Base-by-base conservation (phyloP, 192 early-diverging fungal genomes). In the Linnemannia zychae region DNA sequence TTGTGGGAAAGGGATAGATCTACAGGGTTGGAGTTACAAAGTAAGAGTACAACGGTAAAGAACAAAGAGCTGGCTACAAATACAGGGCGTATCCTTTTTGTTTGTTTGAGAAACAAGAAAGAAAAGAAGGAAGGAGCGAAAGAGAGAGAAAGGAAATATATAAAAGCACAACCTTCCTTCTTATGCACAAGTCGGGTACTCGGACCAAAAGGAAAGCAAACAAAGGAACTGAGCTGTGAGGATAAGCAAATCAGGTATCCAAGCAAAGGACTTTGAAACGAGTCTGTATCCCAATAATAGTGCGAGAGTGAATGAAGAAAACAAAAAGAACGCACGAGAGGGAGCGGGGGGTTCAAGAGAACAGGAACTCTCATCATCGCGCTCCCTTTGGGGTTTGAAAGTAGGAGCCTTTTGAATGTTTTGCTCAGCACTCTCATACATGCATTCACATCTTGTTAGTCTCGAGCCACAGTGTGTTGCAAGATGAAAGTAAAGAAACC, bases 331-430 rank as follows among this genome's bases (percentile, higher is more conserved):
- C 13, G 48, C 9, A 49, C 13, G 48, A 49, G 48, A 49, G 48
- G 2, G 48, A 63, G 57, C 24, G 28, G 57, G 57, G 52, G 57
- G 57, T 63, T 63, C 57, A 63, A 31, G 57, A 63, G 57, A 63
- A 63, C 57, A 33, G 3, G 12, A 3, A 22, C 28, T 15, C 11
- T 22, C 12, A 13, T 28, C 12, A 63, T 63, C 28, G 24, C 4
- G 31, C 11, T 63, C 28, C 28, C 31, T n/a, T 63, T 63, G 57
- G 57, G 57, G 57, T 63, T 33, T 31, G 24, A 63, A 63, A 12
- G 31, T 31, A 31, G 3, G 3, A 12, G n/a, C n/a, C 12, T 63
- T 31, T 63, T 31, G 57, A 9, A 28, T 28, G 22, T 63, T 28
- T 63, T 33, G 28, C 57, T 63, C 57, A 31, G 11, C 12, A 3